Evolutionary conservation across 140 eudicot genomes (phyloP).

Genomic region (Eryngium alpinum): DNA sequence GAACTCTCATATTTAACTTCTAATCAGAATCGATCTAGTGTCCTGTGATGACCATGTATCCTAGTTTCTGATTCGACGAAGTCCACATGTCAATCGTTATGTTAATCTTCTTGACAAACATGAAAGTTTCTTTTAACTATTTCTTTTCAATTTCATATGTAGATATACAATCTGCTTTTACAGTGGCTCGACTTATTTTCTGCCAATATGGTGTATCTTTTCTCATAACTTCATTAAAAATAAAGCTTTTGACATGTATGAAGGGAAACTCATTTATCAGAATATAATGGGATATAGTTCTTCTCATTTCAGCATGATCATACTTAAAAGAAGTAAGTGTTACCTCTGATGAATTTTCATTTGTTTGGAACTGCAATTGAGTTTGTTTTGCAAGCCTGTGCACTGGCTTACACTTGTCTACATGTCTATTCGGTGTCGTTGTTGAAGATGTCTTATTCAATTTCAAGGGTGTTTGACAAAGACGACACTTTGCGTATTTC

Average conservation of each 20-base stretch:
- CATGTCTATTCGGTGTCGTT: not conserved
- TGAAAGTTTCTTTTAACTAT: not conserved
- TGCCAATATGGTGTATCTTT: too few relatives aligned
- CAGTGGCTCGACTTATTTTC: too few relatives aligned
- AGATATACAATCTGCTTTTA: too few relatives aligned
- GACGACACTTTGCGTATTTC: not conserved
- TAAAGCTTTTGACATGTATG: too few relatives aligned
- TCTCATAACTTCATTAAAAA: too few relatives aligned
- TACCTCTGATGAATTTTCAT: not conserved
- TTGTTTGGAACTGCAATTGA: not conserved
- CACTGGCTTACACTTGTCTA: not conserved
- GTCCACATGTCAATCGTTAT: not conserved
- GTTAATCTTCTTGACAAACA: not conserved
- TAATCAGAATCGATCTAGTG: not conserved
- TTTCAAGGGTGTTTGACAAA: not conserved
- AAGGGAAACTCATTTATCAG: too few relatives aligned
- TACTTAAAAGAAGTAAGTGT: not conserved
- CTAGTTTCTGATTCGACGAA: not conserved
- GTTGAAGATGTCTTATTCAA: not conserved
- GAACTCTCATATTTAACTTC: not conserved
- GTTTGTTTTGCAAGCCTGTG: not conserved
- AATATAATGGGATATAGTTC: too few relatives aligned
- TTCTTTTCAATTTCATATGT: too few relatives aligned
- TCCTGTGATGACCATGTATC: not conserved
- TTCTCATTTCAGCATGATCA: too few relatives aligned